phyloP scores from a whole-genome alignment of 1,284 basidiomycete genomes.

The Moesziomyces globuligerus region DNA sequence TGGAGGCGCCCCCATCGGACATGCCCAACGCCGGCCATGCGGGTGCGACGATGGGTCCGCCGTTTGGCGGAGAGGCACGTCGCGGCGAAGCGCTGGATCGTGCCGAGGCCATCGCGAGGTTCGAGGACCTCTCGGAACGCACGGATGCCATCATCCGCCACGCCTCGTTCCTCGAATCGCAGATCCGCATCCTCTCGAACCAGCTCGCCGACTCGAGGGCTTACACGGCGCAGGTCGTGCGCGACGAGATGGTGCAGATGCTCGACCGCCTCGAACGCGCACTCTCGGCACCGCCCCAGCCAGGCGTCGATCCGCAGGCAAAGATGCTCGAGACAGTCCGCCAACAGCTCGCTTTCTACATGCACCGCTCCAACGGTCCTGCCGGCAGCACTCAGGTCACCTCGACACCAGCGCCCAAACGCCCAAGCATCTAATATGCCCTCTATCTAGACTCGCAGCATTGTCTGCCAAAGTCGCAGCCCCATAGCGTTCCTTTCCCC shows the following conservation, averaged over 20 bases:
- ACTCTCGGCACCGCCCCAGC: conserved; percentile 16
- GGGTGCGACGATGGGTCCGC: conserved; percentile 8
- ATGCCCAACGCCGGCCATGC: conserved; percentile 7
- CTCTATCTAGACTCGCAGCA: too few species aligned
- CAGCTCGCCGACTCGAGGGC: conserved; percentile 44
- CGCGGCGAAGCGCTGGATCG: conserved; percentile 23
- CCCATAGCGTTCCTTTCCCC: too few species aligned
- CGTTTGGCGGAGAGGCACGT: conserved; percentile 13
- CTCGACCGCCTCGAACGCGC: conserved; percentile 36
- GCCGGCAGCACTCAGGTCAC: conserved; percentile 2
- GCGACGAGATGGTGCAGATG: conserved; percentile 38
- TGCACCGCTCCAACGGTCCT: conserved; percentile 9
- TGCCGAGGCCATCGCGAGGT: conserved; percentile 33
- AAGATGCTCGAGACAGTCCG: conserved; percentile 28
- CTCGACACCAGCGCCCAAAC: conserved; percentile 2
- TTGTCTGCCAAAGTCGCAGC: too few species aligned
- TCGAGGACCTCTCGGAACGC: conserved; percentile 61
- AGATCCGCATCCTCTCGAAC: conserved; percentile 54
- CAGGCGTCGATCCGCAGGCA: conserved; percentile 20
- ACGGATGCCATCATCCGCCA: conserved; percentile 63
- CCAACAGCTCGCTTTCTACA: conserved; percentile 30
- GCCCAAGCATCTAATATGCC: too few species aligned
- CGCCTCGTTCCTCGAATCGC: conserved; percentile 56
- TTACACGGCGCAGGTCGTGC: conserved; percentile 19
- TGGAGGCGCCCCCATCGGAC: conserved; percentile 9